phyloP scores from a whole-genome alignment of 2,329 filamentous ascomycete genomes.

The Metarhizium guizhouense region DNA sequence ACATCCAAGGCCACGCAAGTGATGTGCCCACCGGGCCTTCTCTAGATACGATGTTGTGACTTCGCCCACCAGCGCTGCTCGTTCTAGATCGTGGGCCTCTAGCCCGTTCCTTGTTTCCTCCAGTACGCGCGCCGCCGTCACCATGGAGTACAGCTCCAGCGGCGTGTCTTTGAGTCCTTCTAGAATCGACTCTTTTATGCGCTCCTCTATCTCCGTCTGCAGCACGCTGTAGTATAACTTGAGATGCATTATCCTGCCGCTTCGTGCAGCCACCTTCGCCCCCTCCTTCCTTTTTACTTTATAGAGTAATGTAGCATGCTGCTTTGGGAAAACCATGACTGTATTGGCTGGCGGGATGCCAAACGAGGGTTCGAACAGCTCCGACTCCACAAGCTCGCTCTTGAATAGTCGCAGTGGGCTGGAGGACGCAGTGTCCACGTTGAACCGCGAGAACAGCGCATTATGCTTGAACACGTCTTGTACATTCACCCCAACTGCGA shows the following conservation, averaged over 20 bases:
- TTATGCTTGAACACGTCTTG: conserved; percentile 89
- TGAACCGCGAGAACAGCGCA: conserved; percentile 80
- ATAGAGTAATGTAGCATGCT: conserved; percentile 75
- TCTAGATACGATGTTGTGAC: conserved; percentile 40
- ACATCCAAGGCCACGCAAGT: conserved; percentile 41
- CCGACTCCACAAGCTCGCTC: conserved; percentile 62
- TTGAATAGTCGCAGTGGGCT: conserved; percentile 67
- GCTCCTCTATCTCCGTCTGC: conserved; percentile 58
- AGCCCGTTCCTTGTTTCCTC: conserved; percentile 35
- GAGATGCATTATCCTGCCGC: conserved; percentile 49
- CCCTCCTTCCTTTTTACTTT: conserved; percentile 55
- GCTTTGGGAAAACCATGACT: conserved; percentile 66
- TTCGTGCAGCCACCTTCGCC: conserved; percentile 21
- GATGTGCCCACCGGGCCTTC: conserved; percentile 35
- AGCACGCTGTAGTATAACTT: conserved; percentile 68
- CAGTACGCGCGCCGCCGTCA: conserved; percentile 36
- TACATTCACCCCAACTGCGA: conserved; percentile 90
- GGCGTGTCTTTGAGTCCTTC: conserved; percentile 28
- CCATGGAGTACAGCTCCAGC: conserved; percentile 36
- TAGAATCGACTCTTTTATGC: conserved; percentile 35
- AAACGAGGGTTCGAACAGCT: conserved; percentile 57
- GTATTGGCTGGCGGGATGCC: conserved; percentile 41
- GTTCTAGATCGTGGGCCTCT: conserved; percentile 44
- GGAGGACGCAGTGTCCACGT: conserved; percentile 69
- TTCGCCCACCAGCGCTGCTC: conserved; percentile 42